A percentile compares a stretch with the other conserved stretches of the same genome.
Conservation (phyloP, 495 filamentous ascomycete genomes). For the Bathelium albidoporum region DNA sequence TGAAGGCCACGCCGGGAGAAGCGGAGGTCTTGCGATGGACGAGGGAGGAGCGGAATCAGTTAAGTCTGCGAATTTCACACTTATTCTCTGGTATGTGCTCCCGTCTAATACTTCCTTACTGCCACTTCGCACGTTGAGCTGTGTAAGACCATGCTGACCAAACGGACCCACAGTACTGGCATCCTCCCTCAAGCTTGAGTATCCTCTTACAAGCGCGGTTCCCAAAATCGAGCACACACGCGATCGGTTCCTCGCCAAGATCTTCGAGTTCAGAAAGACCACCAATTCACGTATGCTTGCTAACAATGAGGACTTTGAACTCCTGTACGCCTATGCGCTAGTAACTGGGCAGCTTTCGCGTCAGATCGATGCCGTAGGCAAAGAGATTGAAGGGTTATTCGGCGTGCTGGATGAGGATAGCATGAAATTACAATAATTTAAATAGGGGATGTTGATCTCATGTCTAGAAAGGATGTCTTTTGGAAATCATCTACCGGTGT, state of each 20-base stretch:
- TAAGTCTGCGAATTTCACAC: constrained; percentile 83
- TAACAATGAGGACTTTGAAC: constrained; percentile 57
- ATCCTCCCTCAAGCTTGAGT: constrained; percentile 84
- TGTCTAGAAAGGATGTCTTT: background rate
- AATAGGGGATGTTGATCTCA: background rate
- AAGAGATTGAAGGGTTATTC: constrained; percentile 61
- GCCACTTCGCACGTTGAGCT: background rate
- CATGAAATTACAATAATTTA: constrained; percentile 50
- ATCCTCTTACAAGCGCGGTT: constrained; percentile 76
- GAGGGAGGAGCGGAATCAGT: constrained; percentile 60
- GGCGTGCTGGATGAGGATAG: constrained; percentile 67
- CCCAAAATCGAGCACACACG: constrained; percentile 71
- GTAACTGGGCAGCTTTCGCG: constrained; percentile 58
- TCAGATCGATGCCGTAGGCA: constrained; percentile 59
- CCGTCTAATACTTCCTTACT: background rate
- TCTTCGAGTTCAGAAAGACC: constrained; percentile 72
- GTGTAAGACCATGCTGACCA: constrained; percentile 10
- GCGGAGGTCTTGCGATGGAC: constrained; percentile 69
- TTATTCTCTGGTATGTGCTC: constrained; percentile 60
- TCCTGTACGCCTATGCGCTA: constrained; percentile 63
- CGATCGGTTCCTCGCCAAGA: constrained; percentile 78
- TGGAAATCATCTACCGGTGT: too few relatives aligned
- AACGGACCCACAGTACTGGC: constrained; percentile 55
- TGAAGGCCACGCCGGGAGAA: constrained; percentile 68
- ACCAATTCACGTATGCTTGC: constrained; percentile 42